Conservation (phyloP, 495 filamentous ascomycete genomes). For the Acidomyces sp. region DNA sequence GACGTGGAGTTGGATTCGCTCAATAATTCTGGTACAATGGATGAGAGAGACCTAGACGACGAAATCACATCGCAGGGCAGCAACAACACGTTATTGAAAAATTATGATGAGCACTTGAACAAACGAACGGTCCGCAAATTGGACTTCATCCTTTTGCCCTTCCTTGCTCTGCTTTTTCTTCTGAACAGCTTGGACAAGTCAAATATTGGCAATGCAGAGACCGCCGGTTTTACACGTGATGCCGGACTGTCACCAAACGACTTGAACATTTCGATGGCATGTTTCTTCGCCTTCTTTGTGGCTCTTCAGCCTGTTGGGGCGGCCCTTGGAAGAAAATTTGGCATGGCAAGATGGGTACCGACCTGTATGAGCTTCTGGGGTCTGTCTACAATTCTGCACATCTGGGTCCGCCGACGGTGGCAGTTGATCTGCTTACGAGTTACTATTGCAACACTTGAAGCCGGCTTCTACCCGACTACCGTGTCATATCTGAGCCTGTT, state of each 20-base stretch:
- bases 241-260: constrained; percentile 34
- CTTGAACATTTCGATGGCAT: constrained; percentile 41
- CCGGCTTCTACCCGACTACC: constrained; percentile 42
- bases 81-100: too few relatives aligned
- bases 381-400: constrained; percentile 35
- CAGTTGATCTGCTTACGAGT: constrained; percentile 32
- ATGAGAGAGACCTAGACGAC: too few relatives aligned
- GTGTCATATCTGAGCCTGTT: constrained; percentile 42
- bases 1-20: too few relatives aligned
- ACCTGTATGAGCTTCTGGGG: constrained; percentile 45
- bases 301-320: constrained; percentile 42
- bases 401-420: constrained; percentile 28
- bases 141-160: constrained; percentile 37
- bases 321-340: constrained; percentile 39
- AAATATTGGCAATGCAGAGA: constrained; percentile 43
- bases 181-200: constrained; percentile 40
- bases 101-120: constrained; percentile 9
- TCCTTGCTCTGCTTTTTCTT: constrained; percentile 39
- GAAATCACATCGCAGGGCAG: too few relatives aligned
- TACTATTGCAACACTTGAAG: constrained; percentile 33
- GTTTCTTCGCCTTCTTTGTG: constrained; percentile 47
- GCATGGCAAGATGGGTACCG: constrained; percentile 41
- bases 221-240: constrained; percentile 37
- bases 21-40: too few relatives aligned
- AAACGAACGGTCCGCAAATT: constrained; percentile 28